These are phyloP conservation scores for Whalleya microplaca DNA, from an alignment of 2,329 filamentous ascomycete species.

Conservation along the genomic window DNA sequence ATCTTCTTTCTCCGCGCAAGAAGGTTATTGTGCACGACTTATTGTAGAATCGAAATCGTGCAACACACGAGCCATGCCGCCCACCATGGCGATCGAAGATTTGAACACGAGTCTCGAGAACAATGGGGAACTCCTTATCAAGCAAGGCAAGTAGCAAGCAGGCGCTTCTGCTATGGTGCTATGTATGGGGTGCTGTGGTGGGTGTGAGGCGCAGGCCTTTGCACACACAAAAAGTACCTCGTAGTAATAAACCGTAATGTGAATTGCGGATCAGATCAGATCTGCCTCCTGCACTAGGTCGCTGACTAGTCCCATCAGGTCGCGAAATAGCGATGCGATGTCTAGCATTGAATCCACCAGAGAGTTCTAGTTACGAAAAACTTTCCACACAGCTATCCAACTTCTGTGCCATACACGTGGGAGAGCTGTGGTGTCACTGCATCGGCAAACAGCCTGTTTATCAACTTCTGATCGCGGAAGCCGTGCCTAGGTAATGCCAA, in stretches of 20 bases:
- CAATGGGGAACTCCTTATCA: neutral
- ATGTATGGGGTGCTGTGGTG: too few relatives aligned
- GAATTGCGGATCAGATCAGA: neutral
- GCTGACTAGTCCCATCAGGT: too few relatives aligned
- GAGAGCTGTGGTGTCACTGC: neutral
- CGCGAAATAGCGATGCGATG: neutral
- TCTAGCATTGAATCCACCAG: neutral
- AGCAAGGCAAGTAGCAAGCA: neutral
- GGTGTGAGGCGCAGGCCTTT: too few relatives aligned
- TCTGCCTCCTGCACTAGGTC: neutral
- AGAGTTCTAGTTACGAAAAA: neutral
- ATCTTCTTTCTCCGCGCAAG: too few relatives aligned
- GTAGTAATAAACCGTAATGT: too few relatives aligned
- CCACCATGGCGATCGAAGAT: too few relatives aligned
- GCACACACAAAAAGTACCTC: too few relatives aligned
- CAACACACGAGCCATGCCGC: too few relatives aligned
- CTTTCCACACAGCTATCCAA: neutral
- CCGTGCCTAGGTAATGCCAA: neutral
- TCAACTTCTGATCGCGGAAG: neutral
- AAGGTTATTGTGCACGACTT: too few relatives aligned
- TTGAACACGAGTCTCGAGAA: neutral
- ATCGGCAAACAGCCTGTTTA: neutral
- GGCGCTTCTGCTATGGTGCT: too few relatives aligned
- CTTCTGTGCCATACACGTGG: neutral
- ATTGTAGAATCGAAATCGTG: too few relatives aligned